phyloP scores from a whole-genome alignment of 208 protist species.

The Zelonia costaricensis region DNA sequence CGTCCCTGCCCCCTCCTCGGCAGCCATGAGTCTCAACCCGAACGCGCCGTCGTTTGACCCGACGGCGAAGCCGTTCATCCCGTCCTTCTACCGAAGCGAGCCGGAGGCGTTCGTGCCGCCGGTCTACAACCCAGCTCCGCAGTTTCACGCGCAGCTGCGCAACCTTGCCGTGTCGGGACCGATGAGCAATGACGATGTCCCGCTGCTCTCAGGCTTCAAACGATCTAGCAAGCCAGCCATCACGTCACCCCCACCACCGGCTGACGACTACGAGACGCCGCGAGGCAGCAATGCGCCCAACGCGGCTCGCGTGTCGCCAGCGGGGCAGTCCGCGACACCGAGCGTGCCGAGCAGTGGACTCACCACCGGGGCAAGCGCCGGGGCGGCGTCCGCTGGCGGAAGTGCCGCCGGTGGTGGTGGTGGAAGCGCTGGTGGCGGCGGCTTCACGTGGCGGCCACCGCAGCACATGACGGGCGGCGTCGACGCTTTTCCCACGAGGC shows the following conservation, averaged over 20 bases:
- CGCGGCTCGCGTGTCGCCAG: no score
- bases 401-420: neutral
- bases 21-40: slow-evolving; percentile 54
- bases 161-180: neutral
- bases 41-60: slow-evolving; percentile 68
- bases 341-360: no score
- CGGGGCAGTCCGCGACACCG: no score
- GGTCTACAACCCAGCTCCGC: slow-evolving; percentile 22
- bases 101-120: slow-evolving; percentile 20
- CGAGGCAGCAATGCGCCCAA: no score
- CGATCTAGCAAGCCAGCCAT: slow-evolving; percentile 2
- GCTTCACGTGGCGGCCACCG: slow-evolving; percentile 16
- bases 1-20: no score
- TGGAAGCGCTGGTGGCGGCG: neutral
- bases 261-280: slow-evolving; percentile 13
- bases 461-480: neutral
- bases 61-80: slow-evolving; percentile 39
- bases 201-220: slow-evolving; percentile 35
- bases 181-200: slow-evolving; percentile 22
- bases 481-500: slow-evolving; percentile 13
- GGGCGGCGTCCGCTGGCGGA: neutral
- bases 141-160: slow-evolving; percentile 21
- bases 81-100: slow-evolving; percentile 16
- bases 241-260: neutral
- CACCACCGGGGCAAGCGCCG: neutral